Evolutionary conservation across 192 early-diverging fungal genomes (phyloP), one percentile per base, ranked within the genome.

Genomic region (Coemansia sp.): DNA sequence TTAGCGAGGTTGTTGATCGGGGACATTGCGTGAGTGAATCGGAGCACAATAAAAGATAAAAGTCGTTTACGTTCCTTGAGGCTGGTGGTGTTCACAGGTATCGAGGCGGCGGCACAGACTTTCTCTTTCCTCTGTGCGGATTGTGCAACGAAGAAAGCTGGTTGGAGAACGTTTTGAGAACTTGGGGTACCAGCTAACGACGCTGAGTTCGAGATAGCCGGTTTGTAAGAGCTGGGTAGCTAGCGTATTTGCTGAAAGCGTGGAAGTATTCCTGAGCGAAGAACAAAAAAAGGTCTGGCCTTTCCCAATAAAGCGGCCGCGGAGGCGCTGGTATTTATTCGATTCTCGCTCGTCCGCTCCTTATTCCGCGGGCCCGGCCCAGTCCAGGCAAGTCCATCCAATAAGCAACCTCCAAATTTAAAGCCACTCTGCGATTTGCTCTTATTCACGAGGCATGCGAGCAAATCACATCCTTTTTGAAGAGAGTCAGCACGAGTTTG

Each of bases 141-240:
- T 90, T 90, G 85, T 90, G 88, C 70, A 84, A 67, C 60, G 83
- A 85, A 75, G 78, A 79, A 70, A 90, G 86, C 57, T 80, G 84
- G 70, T 87, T 90, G 77, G 87, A 84, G 81, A 85, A 86, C 83
- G 82, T 83, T 39, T 58, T 69, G 30, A 26, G 48, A 60, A 43
- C 22, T 23, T 17, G 12, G 20, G 10, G 27, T 32, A 48, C 45
- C 55, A 57, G 45, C 55, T 29, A 31, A 46, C 27, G 27, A 28
- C 44, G 27, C 26, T n/a, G 12, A 28, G 11, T 4, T 46, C 25
- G 27, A 28, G 7, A 28, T 46, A 46, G 44, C 27, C 4, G n/a
- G 30, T 12, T 30, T 17, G 21, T 17, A 11, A 22, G 23, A 31
- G 12, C 19, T n/a, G 48, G 21, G 17, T 48, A 17, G 5, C 6